Percentiles rank a stretch among this genome's conserved stretches.
Evolutionary conservation across 192 early-diverging fungal species (phyloP).

Genomic region (Coemansia sp.): DNA sequence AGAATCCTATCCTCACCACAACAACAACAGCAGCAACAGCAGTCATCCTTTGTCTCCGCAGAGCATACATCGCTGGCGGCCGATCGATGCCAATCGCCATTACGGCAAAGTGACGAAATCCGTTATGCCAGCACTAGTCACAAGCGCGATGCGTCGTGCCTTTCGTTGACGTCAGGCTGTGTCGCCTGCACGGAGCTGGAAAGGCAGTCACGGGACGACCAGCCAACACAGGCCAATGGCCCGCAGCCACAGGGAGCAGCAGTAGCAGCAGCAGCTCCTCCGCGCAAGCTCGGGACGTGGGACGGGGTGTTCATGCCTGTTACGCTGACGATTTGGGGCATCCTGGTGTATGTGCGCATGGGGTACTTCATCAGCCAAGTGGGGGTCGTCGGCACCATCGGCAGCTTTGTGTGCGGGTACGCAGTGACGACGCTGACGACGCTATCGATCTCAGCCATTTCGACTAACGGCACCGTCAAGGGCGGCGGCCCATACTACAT

Average conservation of each 20-base stretch:
- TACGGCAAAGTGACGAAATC: neutral
- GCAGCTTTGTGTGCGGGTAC: slow-evolving; percentile 62
- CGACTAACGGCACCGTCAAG: slow-evolving; percentile 66
- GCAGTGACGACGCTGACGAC: slow-evolving; percentile 63
- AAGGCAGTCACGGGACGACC: neutral
- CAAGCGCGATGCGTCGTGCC: neutral
- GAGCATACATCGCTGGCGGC: neutral
- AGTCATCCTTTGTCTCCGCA: neutral
- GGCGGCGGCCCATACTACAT: slow-evolving; percentile 72
- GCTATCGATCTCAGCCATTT: slow-evolving; percentile 67
- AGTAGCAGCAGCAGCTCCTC: neutral
- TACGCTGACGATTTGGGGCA: slow-evolving; percentile 70
- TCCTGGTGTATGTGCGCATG: slow-evolving; percentile 69
- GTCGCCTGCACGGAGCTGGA: neutral
- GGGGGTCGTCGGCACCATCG: slow-evolving; percentile 62
- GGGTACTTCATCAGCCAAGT: slow-evolving; percentile 66
- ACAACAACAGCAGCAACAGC: slow-evolving; percentile 3
- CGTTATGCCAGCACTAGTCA: neutral
- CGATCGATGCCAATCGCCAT: neutral
- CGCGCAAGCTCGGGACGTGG: slow-evolving; percentile 63
- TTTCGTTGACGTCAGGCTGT: no score
- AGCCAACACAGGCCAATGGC: no score
- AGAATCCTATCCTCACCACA: neutral
- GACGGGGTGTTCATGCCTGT: slow-evolving; percentile 72
- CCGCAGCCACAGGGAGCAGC: neutral